Base-by-base conservation (phyloP, 2,329 filamentous ascomycete genomes). In the Ascochyta pisi region DNA sequence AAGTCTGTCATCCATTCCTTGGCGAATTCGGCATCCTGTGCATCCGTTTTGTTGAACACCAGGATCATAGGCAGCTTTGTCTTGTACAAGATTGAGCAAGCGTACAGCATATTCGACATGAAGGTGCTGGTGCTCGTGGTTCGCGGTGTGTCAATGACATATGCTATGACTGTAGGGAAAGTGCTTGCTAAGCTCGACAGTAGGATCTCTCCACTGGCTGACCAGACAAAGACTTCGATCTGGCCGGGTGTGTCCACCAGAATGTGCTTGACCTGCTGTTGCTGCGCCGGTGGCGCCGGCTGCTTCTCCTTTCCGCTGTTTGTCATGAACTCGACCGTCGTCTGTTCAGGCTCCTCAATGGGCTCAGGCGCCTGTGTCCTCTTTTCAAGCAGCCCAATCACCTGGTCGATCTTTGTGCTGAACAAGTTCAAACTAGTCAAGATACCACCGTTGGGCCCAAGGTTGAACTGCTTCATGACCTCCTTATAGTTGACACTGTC, bases 1-100 rank as follows among this genome's bases (percentile, higher is more conserved):
- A 97, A 99, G 76, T 99, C 94, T 6, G 93, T 96, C 95, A 99
- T 99, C 95, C 96, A 99, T 73, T 98, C 92, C 78, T 94, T 95
- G 1, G 93, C 95, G 70, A 96, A 96, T 24, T 86, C 84, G 0
- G 92, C 91, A 69, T 96, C 90, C 75, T 96, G 92, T 38, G 96
- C 92, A 70, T 99, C 95, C 0, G 93, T 97, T 81, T 99, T 99
- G 82, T 99, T 99, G 83, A 99, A 98, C 10, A 99, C 95, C 7
- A 99, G 81, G 50, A 99, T 96, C 95, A 99, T 99, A 23, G 95
- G 95, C 0, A 99, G 83, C 75, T 96, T 96, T 2, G 94, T 98
- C 82, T 98, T 98, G 85, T 99, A 99, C 15, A 99, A 85, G 62
- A 99, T 99, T 57, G 91, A 96, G 82, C 95, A 98, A 22, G 95